Evolutionary conservation across 768 basidiomycete genomes (phyloP).

Genomic region (Boletus reticulatus): DNA sequence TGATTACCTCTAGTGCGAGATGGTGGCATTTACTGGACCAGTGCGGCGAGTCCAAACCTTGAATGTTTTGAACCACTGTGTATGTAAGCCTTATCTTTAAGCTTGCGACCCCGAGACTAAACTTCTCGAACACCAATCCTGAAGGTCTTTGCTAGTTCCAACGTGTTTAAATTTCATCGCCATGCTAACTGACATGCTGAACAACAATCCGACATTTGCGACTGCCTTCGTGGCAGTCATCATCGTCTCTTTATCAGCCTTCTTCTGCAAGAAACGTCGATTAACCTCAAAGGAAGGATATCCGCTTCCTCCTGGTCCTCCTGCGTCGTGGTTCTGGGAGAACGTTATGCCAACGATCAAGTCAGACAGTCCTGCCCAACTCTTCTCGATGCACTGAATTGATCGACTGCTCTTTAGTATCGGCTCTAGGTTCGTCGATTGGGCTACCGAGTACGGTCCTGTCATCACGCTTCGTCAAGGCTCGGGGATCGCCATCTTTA

Average conservation of each 20-base stretch:
- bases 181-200: neutral
- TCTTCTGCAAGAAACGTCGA: neutral
- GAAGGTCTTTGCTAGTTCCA: no score
- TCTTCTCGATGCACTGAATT: neutral
- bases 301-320: conserved; percentile 19
- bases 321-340: conserved; percentile 6
- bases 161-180: no score
- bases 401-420: conserved; percentile 5
- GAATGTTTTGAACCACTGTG: no score
- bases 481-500: conserved; percentile 12
- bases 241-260: neutral
- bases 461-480: conserved; percentile 56
- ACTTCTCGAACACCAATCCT: no score
- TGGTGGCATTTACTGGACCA: no score
- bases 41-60: no score
- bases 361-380: neutral
- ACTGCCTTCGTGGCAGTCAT: neutral
- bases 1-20: no score
- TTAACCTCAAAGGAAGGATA: conserved; percentile 3
- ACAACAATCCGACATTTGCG: neutral
- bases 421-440: conserved; percentile 41
- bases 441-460: conserved; percentile 58
- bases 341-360: conserved; percentile 5
- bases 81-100: no score
- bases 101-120: no score